These are phyloP conservation scores for Ceraceosorus bombacis DNA, from an alignment of 1,284 basidiomycete genomes.

Conservation along the genomic window DNA sequence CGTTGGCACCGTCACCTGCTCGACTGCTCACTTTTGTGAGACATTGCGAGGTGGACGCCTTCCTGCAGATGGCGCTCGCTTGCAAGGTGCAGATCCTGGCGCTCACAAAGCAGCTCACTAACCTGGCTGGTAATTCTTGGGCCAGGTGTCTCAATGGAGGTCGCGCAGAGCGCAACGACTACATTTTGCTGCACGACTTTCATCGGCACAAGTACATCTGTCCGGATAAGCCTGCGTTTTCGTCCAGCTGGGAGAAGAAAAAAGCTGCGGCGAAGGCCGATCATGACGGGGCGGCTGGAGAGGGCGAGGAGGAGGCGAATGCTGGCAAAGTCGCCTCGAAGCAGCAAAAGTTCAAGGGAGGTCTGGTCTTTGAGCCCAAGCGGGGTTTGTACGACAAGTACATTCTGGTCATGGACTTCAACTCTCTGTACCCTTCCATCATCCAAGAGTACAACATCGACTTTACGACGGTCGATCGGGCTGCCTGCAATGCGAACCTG, in stretches of 20 bases:
- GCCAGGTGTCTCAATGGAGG: slow-evolving; percentile 54
- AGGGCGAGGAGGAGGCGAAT: slow-evolving; percentile 11
- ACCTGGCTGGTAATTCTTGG: slow-evolving; percentile 97
- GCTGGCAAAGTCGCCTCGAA: slow-evolving; percentile 52
- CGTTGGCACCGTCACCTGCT: slow-evolving; percentile 68
- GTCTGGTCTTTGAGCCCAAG: slow-evolving; percentile 95
- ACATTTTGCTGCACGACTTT: slow-evolving; percentile 96
- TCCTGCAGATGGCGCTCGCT: slow-evolving; percentile 91
- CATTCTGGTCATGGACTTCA: slow-evolving; percentile 99
- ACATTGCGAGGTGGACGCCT: slow-evolving; percentile 87
- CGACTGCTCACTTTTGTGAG: slow-evolving; percentile 76
- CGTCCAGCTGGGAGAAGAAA: slow-evolving; percentile 32
- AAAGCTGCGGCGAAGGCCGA: slow-evolving; percentile 25
- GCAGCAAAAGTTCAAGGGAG: slow-evolving; percentile 95
- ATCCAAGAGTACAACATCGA: slow-evolving; percentile 99
- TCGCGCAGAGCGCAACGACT: slow-evolving; percentile 96
- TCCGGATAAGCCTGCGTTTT: slow-evolving; percentile 70
- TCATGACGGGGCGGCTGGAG: slow-evolving; percentile 25
- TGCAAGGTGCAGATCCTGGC: slow-evolving; percentile 81
- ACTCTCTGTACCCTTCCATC: slow-evolving; percentile 96
- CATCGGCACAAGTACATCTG: slow-evolving; percentile 91
- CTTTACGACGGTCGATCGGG: slow-evolving; percentile 84
- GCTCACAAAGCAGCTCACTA: slow-evolving; percentile 86
- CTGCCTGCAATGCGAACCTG: slow-evolving; percentile 8
- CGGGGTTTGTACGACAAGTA: slow-evolving; percentile 92